Evolutionary conservation across 257 asterid species (phyloP), one percentile per base, ranked within the genome.

Genomic region (Catharanthus roseus): DNA sequence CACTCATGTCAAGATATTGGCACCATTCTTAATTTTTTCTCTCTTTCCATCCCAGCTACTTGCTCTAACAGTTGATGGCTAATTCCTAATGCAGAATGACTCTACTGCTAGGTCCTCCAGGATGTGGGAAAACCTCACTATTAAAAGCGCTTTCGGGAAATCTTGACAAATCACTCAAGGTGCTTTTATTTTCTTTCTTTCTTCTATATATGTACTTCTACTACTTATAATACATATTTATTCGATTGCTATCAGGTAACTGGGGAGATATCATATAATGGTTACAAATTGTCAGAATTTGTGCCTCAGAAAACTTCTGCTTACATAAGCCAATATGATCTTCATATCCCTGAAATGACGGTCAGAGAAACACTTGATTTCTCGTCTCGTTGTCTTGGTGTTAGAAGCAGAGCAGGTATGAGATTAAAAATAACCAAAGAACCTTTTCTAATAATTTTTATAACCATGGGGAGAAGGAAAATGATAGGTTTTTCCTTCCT

Each of bases 281-380:
- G 91, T 18, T 86, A 84, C 82, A 78, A 82, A 73, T 77, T 88
- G 61, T 79, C 73, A 41, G 95, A 88, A 73, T 82, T 88, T 77
- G 91, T 82, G 71, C 85, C 88, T 3, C 91, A 86, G 79, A 88
- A 88, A 73, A 86, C 89, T 36, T 84, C 95, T 69, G 95, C 91
- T 45, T 88, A 84, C 68, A 80, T 86, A 44, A 86, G 95, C 79
- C 95, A 88, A 78, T 60, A 84, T 70, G 95, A 88, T 61, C 74
- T 83, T 63, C 95, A 88, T 72, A 85, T 77, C 66, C 89, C 91
- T 53, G 95, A 88, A 77, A 83, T 88, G 91, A 88, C 91, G 50
- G 91, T 88, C 26, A 73, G 89, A 71, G 91, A 88, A 80, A 84
- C 87, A 31, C 80, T 86, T 23, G 88, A 86, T 73, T 88, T 84